These are phyloP conservation scores for Plantago major DNA, from an alignment of 257 asterid genomes.

Conservation along the genomic window DNA sequence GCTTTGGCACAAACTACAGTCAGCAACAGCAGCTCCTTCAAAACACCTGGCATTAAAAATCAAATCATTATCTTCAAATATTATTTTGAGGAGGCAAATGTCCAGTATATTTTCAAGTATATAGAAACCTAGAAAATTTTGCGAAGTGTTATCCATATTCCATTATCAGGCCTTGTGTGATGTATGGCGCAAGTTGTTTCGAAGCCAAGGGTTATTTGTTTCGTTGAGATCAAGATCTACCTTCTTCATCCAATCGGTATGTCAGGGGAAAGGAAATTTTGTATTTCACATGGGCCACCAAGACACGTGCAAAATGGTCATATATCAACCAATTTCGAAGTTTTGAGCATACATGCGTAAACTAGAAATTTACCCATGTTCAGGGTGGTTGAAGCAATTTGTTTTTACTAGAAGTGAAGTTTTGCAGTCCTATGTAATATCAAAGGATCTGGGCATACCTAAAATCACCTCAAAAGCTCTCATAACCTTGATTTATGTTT, in stretches of 20 bases:
- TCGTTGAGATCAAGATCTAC: too few relatives aligned
- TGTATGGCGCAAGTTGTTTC: too few relatives aligned
- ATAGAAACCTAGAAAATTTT: not conserved
- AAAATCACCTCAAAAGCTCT: slow-evolving; percentile 22
- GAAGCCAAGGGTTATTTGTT: too few relatives aligned
- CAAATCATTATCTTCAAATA: not conserved
- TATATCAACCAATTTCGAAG: not conserved
- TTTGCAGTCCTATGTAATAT: slow-evolving; percentile 4
- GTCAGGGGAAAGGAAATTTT: too few relatives aligned
- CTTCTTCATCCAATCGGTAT: too few relatives aligned
- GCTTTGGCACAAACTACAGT: not conserved
- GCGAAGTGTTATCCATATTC: not conserved
- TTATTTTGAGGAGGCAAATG: not conserved
- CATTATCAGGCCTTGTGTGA: not conserved
- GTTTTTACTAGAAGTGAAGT: not conserved
- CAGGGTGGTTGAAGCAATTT: not conserved
- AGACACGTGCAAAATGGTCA: not conserved
- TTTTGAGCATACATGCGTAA: not conserved
- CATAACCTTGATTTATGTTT: slow-evolving; percentile 65
- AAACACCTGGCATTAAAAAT: not conserved
- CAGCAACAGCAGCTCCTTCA: slow-evolving; percentile 14
- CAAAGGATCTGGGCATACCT: not conserved
- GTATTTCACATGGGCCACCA: too few relatives aligned
- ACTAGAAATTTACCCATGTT: not conserved
- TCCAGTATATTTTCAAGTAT: slow-evolving; percentile 5